Percentiles rank a stretch among this genome's conserved stretches.
These are phyloP conservation scores for Crithidia expoeki DNA, from an alignment of 208 protist species.

Conservation along the genomic window DNA sequence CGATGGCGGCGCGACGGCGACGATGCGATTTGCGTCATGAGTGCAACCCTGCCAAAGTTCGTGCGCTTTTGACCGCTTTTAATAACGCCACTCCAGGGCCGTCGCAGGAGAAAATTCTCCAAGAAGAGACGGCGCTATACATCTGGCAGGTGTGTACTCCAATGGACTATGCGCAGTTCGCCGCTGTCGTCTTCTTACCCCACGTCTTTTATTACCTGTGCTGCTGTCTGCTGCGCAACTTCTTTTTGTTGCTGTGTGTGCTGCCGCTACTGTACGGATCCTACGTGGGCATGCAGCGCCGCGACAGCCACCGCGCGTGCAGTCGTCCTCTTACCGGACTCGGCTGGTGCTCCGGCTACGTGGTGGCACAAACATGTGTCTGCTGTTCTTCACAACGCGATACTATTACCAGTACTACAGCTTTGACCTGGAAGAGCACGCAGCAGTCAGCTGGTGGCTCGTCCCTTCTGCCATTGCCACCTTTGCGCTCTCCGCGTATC, in stretches of 20 bases:
- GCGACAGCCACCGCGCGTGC: constrained; percentile 12
- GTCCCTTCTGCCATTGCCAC: constrained; percentile 30
- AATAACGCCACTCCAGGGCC: constrained; percentile 25
- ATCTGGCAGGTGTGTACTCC: constrained; percentile 31
- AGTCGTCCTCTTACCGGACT: constrained; percentile 32
- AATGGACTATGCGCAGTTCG: constrained; percentile 16
- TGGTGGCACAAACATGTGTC: constrained; percentile 27
- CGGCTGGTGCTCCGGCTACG: constrained; percentile 28
- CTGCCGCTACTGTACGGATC: constrained; percentile 25
- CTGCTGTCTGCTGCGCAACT: constrained; percentile 27
- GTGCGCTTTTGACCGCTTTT: constrained; percentile 35
- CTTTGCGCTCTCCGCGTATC: constrained; percentile 17
- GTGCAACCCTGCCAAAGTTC: constrained; percentile 24
- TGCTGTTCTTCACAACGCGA: constrained; percentile 22
- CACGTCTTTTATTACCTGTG: constrained; percentile 38
- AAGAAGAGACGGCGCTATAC: constrained; percentile 17
- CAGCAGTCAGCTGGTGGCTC: constrained; percentile 30
- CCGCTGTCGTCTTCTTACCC: constrained; percentile 29
- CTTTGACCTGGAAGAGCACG: constrained; percentile 21
- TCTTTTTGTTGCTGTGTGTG: constrained; percentile 27
- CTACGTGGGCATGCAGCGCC: constrained; percentile 28
- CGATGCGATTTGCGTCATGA: not conserved
- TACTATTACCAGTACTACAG: constrained; percentile 32
- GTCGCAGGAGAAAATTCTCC: constrained; percentile 33
- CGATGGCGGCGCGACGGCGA: constrained; percentile 15